Base-by-base conservation (phyloP, 2,329 filamentous ascomycete species). In the Aspergillus sergii region DNA sequence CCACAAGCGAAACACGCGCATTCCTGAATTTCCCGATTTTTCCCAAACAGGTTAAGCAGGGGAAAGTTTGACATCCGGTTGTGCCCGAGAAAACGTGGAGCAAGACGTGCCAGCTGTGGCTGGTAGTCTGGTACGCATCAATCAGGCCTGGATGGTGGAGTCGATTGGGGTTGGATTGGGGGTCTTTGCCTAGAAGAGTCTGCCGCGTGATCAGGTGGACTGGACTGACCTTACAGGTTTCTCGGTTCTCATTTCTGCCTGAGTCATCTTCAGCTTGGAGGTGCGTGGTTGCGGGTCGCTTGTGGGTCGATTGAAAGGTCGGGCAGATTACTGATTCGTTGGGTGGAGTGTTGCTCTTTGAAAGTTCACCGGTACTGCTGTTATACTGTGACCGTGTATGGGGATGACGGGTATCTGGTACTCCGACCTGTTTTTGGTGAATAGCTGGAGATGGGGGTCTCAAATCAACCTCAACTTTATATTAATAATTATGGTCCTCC, bases 81-180 rank as follows among this genome's bases (percentile, higher is more conserved):
- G 57, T 65, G 60, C 60, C 63, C 63, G 63, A 63, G n/a, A 39
- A 58, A 62, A 60, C 63, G 60, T 65, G 63, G 63, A 60, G 63
- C 39, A 59, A 53, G 45, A 21, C 32, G 43, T 53, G 62, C 54
- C 45, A 56, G 50, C 34, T 57, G 56, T 54, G 55, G 46, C 48
- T 62, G 56, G 46, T 58, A 32, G 55, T 45, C 55, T 62, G 55
- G 48, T 58, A 32, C 23, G 39, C 34, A 16, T 48, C 55, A 50
- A 54, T 48, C 59, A 55, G 62, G 55, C 34, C 59, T 51, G 16
- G 43, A 48, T 41, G 41, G 57, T 58, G 41, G 57, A 58, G 39
- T 14, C 23, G 45, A 53, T 19, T 30, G 48, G 34, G 19, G 30
- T 23, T 36, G 3, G 34, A n/a, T 51, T 23, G n/a, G n/a, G 58